Base-by-base conservation (phyloP, 1,139 yeast genomes). In the Schwanniomyces etchellsii region DNA sequence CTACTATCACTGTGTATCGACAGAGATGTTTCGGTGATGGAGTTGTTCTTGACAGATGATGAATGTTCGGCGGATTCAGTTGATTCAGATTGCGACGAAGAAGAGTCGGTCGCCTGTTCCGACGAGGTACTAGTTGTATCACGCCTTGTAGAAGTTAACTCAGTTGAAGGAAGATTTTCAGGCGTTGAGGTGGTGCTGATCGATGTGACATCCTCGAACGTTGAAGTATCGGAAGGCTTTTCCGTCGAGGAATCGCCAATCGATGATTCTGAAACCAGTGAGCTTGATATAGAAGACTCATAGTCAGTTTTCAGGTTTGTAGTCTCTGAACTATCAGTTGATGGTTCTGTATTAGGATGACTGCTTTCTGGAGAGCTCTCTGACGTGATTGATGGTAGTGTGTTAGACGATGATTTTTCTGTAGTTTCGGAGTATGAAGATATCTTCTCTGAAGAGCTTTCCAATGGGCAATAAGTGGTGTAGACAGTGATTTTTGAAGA, bases 391-490 rank as follows among this genome's bases (percentile, higher is more conserved):
- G 21, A 18, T 7, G 21, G 7, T 18, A 7, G 9, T 18, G 7
- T 26, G 2, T 13, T 12, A 10, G 34, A 24, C 9, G 17, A 11
- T 3, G 23, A 10, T 11, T 15, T 20, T 24, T 28, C 28, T 13
- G 26, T 23, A 5, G 31, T n/a, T n/a, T n/a, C n/a, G n/a, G n/a
- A n/a, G n/a, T 22, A 14, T 16, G 26, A 21, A 16, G 26, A 5
- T 18, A n/a, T n/a, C 21, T 7, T 16, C 9, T 29, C 28, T 3
- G 36, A 20, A n/a, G 39, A 21, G 9, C 7, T n/a, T 7, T 7
- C n/a, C 12, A 31, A 27, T 5, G 41, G 43, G 24, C 57, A 55
- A 42, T 44, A 55, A 14, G 64, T 55, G 26, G 58, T 52, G 43
- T 48, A 52, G 12, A 47, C 33, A 13, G 58, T 48, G 23, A 35